These are phyloP conservation scores for Aspergillus ibericus DNA, from an alignment of 2,329 filamentous ascomycete genomes.

Conservation along the genomic window DNA sequence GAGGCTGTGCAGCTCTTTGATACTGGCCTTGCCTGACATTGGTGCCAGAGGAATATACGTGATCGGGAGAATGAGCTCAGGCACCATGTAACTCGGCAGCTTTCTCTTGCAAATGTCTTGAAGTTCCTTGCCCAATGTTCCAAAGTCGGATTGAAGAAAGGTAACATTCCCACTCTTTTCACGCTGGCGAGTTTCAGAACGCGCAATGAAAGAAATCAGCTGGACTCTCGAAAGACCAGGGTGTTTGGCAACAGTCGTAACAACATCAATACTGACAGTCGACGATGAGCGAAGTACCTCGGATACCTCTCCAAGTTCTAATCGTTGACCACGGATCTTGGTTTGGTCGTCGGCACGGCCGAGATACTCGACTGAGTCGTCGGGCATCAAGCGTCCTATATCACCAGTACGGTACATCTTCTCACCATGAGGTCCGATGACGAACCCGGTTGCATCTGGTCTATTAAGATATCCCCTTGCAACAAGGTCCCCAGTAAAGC, in stretches of 20 bases:
- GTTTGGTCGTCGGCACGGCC: constrained; percentile 79
- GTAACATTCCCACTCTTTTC: constrained; percentile 13
- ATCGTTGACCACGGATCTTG: constrained; percentile 77
- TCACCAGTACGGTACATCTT: constrained; percentile 79
- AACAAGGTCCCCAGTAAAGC: constrained; percentile 30
- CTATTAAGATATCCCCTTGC: constrained; percentile 31
- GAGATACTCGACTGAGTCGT: constrained; percentile 71
- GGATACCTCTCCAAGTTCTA: constrained; percentile 73
- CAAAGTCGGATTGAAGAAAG: constrained; percentile 22
- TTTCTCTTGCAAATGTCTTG: constrained; percentile 26
- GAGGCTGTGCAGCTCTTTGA: constrained; percentile 31
- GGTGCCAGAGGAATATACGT: constrained; percentile 28
- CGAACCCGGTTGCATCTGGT: constrained; percentile 28
- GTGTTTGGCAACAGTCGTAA: constrained; percentile 32
- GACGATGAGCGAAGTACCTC: constrained; percentile 31
- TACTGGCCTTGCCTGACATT: constrained; percentile 35
- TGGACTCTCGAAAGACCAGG: constrained; percentile 27
- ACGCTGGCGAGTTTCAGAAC: constrained; percentile 10
- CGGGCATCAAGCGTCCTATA: constrained; percentile 72
- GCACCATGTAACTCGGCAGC: constrained; percentile 31
- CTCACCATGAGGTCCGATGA: constrained; percentile 18
- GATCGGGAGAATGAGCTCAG: constrained; percentile 28
- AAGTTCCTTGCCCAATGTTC: constrained; percentile 23
- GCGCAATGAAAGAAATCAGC: constrained; percentile 32
- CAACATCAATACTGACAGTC: constrained; percentile 23